Evolutionary conservation across 202 grass and related monocot genomes (phyloP).

Genomic region (Thinopyrum obtusiflorum): DNA sequence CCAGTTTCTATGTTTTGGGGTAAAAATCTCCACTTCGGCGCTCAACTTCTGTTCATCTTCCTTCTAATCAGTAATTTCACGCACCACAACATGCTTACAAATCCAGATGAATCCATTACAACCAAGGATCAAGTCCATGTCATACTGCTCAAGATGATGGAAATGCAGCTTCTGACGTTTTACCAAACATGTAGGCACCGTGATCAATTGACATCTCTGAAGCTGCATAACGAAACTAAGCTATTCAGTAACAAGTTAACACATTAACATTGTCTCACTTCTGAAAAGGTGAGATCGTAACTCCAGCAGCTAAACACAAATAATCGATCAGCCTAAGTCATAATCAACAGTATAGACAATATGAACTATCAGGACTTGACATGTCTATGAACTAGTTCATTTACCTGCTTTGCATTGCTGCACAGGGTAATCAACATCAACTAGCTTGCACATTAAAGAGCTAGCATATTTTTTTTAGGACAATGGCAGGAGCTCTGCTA

Average conservation of each 20-base stretch:
- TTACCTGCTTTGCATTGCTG: slow-evolving; percentile 26
- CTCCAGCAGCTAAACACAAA: slow-evolving; percentile 9
- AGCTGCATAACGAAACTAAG: slow-evolving; percentile 49
- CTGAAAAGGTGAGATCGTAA: neutral
- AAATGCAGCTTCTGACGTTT: slow-evolving; percentile 90
- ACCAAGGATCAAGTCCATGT: slow-evolving; percentile 77
- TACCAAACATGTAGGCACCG: slow-evolving; percentile 73
- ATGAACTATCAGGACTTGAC: neutral
- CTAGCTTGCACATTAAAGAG: slow-evolving; percentile 1
- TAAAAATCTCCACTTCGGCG: slow-evolving; percentile 33
- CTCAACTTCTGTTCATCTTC: slow-evolving; percentile 35
- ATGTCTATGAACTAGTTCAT: slow-evolving; percentile 4
- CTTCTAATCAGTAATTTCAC: slow-evolving; percentile 30
- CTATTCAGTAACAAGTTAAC: neutral
- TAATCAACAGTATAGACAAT: neutral
- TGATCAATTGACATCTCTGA: slow-evolving; percentile 77
- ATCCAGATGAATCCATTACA: slow-evolving; percentile 94
- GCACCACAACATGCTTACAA: slow-evolving; percentile 60
- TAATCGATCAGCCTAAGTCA: neutral
- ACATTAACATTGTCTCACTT: neutral
- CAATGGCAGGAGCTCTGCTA: neutral
- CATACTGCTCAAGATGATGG: slow-evolving; percentile 74
- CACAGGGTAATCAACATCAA: neutral
- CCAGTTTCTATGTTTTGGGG: slow-evolving; percentile 59
- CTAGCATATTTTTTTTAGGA: neutral